phyloP scores from a whole-genome alignment of 495 filamentous ascomycete species.

The Parmelia sp. region DNA sequence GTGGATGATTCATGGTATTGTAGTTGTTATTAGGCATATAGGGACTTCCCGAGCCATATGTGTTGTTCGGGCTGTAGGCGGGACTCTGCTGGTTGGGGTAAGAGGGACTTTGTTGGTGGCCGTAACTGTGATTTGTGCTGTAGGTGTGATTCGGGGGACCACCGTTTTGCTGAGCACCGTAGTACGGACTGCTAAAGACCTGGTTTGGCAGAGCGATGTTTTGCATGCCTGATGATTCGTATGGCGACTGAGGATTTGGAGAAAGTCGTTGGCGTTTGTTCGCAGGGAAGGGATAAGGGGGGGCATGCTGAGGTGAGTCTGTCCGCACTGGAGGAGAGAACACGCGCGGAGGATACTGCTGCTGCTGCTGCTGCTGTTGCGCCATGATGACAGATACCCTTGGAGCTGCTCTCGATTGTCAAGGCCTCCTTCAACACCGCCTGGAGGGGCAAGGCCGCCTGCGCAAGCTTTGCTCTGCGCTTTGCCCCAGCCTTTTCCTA shows the following conservation, averaged over 20 bases:
- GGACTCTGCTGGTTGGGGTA: conserved; percentile 26
- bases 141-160: conserved; percentile 23
- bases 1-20: conserved; percentile 14
- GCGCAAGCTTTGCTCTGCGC: conserved; percentile 19
- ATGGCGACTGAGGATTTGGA: conserved; percentile 53
- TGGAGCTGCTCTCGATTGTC: not conserved
- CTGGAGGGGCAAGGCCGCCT: conserved; percentile 21
- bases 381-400: conserved; percentile 46
- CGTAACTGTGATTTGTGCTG: conserved; percentile 28
- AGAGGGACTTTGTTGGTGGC: conserved; percentile 29
- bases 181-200: conserved; percentile 28
- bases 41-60: conserved; percentile 15
- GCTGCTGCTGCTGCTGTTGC: conserved; percentile 45
- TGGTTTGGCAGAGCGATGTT: conserved; percentile 32
- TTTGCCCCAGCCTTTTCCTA: conserved; percentile 12
- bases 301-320: conserved; percentile 44
- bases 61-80: conserved; percentile 12
- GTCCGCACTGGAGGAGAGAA: conserved; percentile 52
- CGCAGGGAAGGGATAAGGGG: conserved; percentile 44
- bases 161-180: conserved; percentile 26
- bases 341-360: conserved; percentile 40
- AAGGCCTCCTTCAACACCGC: conserved; percentile 6
- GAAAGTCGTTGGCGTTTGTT: conserved; percentile 66
- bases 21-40: conserved; percentile 17
- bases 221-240: conserved; percentile 45